Evolutionary conservation across 2,329 filamentous ascomycete genomes (phyloP).

Genomic region (Alternaria longipes): DNA sequence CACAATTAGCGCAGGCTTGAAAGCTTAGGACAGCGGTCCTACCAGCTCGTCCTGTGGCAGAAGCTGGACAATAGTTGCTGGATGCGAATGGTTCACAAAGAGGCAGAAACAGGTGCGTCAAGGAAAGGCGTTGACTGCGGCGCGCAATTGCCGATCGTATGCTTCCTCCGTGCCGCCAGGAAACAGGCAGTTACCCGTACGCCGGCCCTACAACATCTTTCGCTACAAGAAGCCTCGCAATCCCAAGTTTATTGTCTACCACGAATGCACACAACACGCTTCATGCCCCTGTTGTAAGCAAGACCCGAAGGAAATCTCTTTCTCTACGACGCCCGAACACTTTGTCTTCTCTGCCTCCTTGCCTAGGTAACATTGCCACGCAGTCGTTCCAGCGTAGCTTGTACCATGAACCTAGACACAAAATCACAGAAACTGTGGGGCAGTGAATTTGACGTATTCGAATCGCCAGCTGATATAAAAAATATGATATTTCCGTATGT

Average conservation of each 20-base stretch:
- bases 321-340: too few species aligned
- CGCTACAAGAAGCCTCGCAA: not conserved
- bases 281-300: not conserved
- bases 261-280: not conserved
- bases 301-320: too few species aligned
- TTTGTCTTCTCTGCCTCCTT: too few species aligned
- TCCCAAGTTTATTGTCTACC: not conserved
- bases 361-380: too few species aligned
- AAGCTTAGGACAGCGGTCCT: constrained; percentile 5
- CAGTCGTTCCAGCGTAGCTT: too few species aligned
- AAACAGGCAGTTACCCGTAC: not conserved
- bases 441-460: too few species aligned
- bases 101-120: too few species aligned
- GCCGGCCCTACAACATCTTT: not conserved
- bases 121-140: not conserved
- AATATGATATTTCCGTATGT: too few species aligned
- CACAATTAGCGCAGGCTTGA: constrained; percentile 10
- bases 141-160: not conserved
- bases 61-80: not conserved
- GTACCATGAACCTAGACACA: too few species aligned
- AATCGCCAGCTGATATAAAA: too few species aligned
- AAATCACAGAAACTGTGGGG: too few species aligned
- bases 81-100: not conserved
- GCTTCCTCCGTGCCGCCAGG: not conserved
- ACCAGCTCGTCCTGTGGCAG: not conserved